Evolutionary conservation across 2,329 filamentous ascomycete genomes (phyloP), one percentile per base, ranked within the genome.

Genomic region (Stenocarpella maydis): DNA sequence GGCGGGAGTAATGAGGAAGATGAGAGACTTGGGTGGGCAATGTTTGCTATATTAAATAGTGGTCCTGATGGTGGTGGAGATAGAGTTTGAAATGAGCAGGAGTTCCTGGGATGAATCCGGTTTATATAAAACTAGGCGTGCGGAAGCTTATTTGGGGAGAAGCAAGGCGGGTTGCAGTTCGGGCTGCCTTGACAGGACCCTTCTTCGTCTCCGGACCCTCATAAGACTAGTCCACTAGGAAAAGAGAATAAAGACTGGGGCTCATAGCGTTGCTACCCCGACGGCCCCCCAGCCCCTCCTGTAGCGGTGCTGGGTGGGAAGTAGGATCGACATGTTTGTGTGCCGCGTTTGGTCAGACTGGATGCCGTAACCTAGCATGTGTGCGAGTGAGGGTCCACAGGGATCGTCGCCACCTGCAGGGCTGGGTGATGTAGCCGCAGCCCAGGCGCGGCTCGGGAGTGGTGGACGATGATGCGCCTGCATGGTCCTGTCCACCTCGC

Each of bases 281-380:
- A 45, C 68, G n/a, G 64, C 50, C 47, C 47, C 53, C 53, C 72
- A 70, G 70, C 71, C 73, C 60, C 63, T 68, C 28, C 39, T 39
- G 34, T 68, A 69, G 54, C 64, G 68, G 67, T 67, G 8, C 34
- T 65, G 71, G n/a, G n/a, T n/a, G n/a, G n/a, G 53, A 52, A 65
- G 65, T 60, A 65, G 55, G 75, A 75, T 75, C 74, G 71, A 65
- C 74, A 68, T 53, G 52, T 50, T 61, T 64, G 69, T 58, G 53
- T 39, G 58, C 71, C 53, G 47, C 70, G 54, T 68, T 60, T 69
- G 69, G 71, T 69, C 69, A 54, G 55, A 67, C 34, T 66, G 67
- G 68, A 74, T 73, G 73, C 71, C 71, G 73, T 73, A 72, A 60
- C 37, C 41, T 61, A 39, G 69, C 67, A 65, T 65, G 58, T 53